A percentile compares a stretch with the other conserved stretches of the same genome.
These are phyloP conservation scores for Chlamydomonas sphaeroides DNA, from an alignment of 139 green algal genomes.

Conservation along the genomic window DNA sequence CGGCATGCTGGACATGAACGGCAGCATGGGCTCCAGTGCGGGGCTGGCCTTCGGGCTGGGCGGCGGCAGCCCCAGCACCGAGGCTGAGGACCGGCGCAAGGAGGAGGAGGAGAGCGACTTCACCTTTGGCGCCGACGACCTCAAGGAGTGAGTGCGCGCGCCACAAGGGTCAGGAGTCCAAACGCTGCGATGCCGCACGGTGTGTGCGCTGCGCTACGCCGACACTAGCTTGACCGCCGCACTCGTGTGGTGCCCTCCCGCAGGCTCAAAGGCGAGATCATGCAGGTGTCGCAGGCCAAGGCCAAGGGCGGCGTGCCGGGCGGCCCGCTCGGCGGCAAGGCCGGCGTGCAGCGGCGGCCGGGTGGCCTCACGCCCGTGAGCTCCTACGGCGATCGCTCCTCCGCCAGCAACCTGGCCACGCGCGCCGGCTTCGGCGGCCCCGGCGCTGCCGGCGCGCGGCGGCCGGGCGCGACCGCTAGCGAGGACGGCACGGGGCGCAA, in stretches of 20 bases:
- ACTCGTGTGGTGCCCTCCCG: no score
- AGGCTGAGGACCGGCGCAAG: slow-evolving; percentile 57
- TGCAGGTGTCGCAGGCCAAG: slow-evolving; percentile 7
- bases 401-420: background rate
- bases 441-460: background rate
- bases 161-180: no score
- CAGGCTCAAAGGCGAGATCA: slow-evolving; percentile 31
- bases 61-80: slow-evolving; percentile 34
- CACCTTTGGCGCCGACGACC: slow-evolving; percentile 59
- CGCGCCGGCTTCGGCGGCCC: background rate
- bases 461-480: background rate
- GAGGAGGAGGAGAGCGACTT: slow-evolving; percentile 61
- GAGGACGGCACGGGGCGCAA: slow-evolving; percentile 27
- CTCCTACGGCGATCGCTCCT: slow-evolving; percentile 9
- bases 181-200: no score
- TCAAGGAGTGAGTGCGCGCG: slow-evolving; percentile 37
- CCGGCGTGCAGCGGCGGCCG: slow-evolving; percentile 19
- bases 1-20: slow-evolving; percentile 57
- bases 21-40: background rate
- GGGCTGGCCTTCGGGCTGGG: background rate
- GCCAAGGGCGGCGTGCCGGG: background rate
- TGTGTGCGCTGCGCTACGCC: no score
- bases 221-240: no score
- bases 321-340: background rate
- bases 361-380: slow-evolving; percentile 18